Evolutionary conservation across 2,329 filamentous ascomycete genomes (phyloP).

Genomic region (Claviceps sp.): DNA sequence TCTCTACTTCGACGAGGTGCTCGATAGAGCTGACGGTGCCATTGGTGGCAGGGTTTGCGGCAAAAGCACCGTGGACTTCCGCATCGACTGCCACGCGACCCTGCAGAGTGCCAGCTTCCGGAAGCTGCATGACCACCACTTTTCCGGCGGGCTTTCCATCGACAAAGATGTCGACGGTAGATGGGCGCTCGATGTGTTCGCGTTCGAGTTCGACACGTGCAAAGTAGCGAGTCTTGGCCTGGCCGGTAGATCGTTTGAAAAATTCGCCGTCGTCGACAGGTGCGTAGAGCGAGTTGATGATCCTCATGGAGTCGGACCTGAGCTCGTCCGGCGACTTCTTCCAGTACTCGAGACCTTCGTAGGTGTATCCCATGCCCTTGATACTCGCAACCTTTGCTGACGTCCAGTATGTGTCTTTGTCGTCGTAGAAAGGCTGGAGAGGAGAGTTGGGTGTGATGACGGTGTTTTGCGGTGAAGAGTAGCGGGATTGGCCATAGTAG

Average conservation of each 20-base stretch:
- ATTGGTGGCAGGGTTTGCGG: background rate
- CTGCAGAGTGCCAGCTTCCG: slow-evolving; percentile 17
- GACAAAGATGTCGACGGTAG: slow-evolving; percentile 21
- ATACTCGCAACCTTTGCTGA: slow-evolving; percentile 21
- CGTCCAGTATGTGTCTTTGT: slow-evolving; percentile 28
- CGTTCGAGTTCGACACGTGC: slow-evolving; percentile 21
- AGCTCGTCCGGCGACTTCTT: slow-evolving; percentile 18
- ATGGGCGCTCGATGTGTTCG: slow-evolving; percentile 22
- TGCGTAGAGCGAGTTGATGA: slow-evolving; percentile 22
- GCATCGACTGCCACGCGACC: slow-evolving; percentile 33
- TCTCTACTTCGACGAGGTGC: slow-evolving; percentile 2
- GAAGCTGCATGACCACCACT: slow-evolving; percentile 24
- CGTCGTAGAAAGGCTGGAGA: slow-evolving; percentile 36
- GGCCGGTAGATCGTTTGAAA: background rate
- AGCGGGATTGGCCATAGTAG: slow-evolving; percentile 24
- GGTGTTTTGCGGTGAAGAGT: slow-evolving; percentile 25
- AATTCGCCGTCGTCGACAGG: background rate
- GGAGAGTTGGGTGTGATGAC: slow-evolving; percentile 29
- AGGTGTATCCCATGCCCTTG: slow-evolving; percentile 25
- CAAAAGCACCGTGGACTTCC: background rate
- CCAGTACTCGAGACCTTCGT: slow-evolving; percentile 24
- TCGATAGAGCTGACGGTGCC: slow-evolving; percentile 1
- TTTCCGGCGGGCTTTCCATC: slow-evolving; percentile 19
- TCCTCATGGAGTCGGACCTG: slow-evolving; percentile 15
- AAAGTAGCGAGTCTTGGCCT: slow-evolving; percentile 20